A percentile compares a stretch with the other conserved stretches of the same genome.
Conservation (phyloP, 768 basidiomycete species). For the Suillus luteus region DNA sequence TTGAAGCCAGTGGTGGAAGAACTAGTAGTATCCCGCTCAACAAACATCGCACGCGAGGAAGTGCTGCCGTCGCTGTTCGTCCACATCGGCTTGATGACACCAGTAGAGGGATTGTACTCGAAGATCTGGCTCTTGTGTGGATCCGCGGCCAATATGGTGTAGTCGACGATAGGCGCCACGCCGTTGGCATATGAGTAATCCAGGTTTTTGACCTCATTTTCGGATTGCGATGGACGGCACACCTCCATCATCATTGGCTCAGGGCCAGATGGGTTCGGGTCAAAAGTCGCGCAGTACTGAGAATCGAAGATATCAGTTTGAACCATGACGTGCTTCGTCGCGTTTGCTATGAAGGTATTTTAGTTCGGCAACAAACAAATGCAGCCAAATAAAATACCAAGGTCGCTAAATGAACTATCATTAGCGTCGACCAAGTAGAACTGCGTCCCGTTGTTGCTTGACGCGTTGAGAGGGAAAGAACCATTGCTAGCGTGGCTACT, state of each 20-base stretch:
- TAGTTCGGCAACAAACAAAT: slow-evolving; percentile 10
- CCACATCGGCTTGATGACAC: slow-evolving; percentile 58
- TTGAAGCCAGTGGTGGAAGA: slow-evolving; percentile 15
- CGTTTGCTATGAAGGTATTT: slow-evolving; percentile 14
- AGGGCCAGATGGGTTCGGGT: slow-evolving; percentile 49
- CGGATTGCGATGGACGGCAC: slow-evolving; percentile 34
- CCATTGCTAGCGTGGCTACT: slow-evolving; percentile 29
- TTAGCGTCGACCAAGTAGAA: slow-evolving; percentile 40
- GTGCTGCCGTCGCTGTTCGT: slow-evolving; percentile 20
- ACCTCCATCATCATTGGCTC: slow-evolving; percentile 51
- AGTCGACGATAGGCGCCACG: slow-evolving; percentile 1
- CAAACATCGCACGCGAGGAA: not conserved
- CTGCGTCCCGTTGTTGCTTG: slow-evolving; percentile 46
- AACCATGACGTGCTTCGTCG: slow-evolving; percentile 42
- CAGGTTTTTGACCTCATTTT: slow-evolving; percentile 2
- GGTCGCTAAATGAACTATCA: slow-evolving; percentile 10
- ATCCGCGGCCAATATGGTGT: slow-evolving; percentile 13
- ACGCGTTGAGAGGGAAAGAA: slow-evolving; percentile 49
- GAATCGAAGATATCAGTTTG: slow-evolving; percentile 46
- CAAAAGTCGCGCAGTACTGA: slow-evolving; percentile 61
- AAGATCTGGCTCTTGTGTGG: slow-evolving; percentile 58
- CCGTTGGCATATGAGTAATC: not conserved
- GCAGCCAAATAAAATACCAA: slow-evolving; percentile 17
- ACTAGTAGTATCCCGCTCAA: slow-evolving; percentile 13
- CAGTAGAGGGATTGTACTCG: slow-evolving; percentile 49